Percentiles rank a stretch among this genome's conserved stretches.
Evolutionary conservation across 1,284 basidiomycete genomes (phyloP).

Genomic region (Vanrija humicola): DNA sequence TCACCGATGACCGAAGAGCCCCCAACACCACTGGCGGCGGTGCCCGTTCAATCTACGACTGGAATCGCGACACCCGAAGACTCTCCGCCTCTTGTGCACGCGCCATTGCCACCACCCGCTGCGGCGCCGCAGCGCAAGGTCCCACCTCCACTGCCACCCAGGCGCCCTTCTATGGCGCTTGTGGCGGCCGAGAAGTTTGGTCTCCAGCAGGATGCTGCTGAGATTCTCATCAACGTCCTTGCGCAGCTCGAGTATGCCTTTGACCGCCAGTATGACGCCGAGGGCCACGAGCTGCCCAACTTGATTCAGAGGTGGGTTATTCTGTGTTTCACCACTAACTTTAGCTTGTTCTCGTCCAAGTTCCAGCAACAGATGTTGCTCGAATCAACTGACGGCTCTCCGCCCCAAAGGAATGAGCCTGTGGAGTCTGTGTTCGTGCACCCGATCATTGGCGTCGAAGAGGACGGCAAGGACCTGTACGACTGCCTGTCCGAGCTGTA

Average conservation of each 20-base stretch:
- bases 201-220: conserved; percentile 96
- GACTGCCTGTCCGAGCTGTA: conserved; percentile 83
- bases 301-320: conserved; percentile 69
- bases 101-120: not conserved
- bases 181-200: conserved; percentile 50
- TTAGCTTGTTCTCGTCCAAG: conserved; percentile 82
- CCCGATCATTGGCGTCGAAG: conserved; percentile 83
- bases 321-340: not conserved
- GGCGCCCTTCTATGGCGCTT: conserved; percentile 11
- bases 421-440: conserved; percentile 88
- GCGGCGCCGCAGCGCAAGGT: not conserved
- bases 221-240: conserved; percentile 98
- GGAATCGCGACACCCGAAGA: not conserved
- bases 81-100: not conserved
- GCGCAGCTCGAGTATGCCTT: conserved; percentile 95
- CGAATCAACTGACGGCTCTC: conserved; percentile 49
- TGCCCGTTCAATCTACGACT: not conserved
- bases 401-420: conserved; percentile 53
- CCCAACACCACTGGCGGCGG: not conserved
- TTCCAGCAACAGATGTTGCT: conserved; percentile 68
- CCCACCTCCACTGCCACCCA: conserved; percentile 9
- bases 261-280: conserved; percentile 54
- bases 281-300: conserved; percentile 52
- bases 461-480: conserved; percentile 79
- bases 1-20: conserved; percentile 3